phyloP scores from a whole-genome alignment of 2,329 filamentous ascomycete genomes.

The Xylaria sp. region DNA sequence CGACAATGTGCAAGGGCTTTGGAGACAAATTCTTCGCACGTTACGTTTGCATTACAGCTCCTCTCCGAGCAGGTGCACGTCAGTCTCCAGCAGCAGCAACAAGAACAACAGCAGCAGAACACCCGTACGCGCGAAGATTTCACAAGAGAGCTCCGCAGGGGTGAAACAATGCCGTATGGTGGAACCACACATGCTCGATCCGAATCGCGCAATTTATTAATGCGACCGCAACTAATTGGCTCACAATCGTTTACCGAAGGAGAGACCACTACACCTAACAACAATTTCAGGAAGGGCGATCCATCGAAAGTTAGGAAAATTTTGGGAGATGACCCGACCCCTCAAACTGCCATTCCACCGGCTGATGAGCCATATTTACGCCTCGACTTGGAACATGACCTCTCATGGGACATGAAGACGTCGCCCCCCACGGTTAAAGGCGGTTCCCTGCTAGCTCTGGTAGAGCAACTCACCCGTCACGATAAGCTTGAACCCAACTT shows the following conservation, averaged over 20 bases:
- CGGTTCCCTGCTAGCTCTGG: conserved; percentile 86
- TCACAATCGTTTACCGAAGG: conserved; percentile 75
- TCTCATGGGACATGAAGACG: conserved; percentile 88
- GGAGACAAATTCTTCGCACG: conserved; percentile 86
- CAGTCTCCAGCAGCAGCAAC: conserved; percentile 55
- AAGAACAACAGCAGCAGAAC: conserved; percentile 44
- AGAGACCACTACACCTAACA: conserved; percentile 55
- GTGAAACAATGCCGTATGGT: conserved; percentile 66
- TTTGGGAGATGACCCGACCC: conserved; percentile 71
- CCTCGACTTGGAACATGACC: conserved; percentile 87
- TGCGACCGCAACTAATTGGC: conserved; percentile 60
- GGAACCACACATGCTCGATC: conserved; percentile 63
- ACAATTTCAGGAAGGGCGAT: conserved; percentile 68
- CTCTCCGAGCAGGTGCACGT: conserved; percentile 82
- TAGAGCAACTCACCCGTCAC: conserved; percentile 94
- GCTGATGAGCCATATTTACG: conserved; percentile 85
- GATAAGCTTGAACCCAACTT: conserved; percentile 95
- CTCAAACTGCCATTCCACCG: conserved; percentile 57
- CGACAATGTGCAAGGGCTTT: conserved; percentile 80
- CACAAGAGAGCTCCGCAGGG: conserved; percentile 64
- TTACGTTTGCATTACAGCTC: conserved; percentile 87
- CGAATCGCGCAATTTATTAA: conserved; percentile 60
- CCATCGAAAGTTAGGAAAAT: conserved; percentile 73
- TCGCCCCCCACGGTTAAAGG: conserved; percentile 82
- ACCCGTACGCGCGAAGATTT: conserved; percentile 57